Percentiles rank a stretch among this genome's conserved stretches.
These are phyloP conservation scores for Penicillium sp. DNA, from an alignment of 2,329 filamentous ascomycete species.

Conservation along the genomic window DNA sequence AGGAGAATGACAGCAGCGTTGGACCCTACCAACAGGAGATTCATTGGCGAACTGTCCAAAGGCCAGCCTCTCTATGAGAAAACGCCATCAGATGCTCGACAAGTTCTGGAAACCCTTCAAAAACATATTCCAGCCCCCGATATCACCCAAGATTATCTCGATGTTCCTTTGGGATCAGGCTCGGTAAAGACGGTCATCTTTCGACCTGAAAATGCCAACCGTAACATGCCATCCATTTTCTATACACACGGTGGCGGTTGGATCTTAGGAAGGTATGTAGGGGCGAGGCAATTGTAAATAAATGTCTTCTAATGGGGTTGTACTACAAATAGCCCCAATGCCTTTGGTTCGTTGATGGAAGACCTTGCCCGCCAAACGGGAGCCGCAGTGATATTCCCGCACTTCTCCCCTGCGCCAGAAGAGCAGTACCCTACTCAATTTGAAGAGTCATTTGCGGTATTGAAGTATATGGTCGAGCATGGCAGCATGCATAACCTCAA, in stretches of 20 bases:
- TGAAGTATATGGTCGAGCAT: constrained; percentile 9
- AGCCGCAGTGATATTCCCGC: constrained; percentile 11
- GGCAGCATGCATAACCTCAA: neutral
- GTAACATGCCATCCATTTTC: constrained; percentile 12
- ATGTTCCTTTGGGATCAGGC: constrained; percentile 1
- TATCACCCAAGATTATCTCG: neutral
- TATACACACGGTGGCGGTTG: constrained; percentile 19
- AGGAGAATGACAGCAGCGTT: constrained; percentile 1
- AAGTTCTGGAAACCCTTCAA: constrained; percentile 5
- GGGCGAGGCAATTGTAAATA: too few species aligned
- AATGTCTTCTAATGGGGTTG: neutral
- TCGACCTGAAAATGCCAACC: neutral
- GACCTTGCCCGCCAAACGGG: constrained; percentile 6
- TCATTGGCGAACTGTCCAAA: constrained; percentile 1
- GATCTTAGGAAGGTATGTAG: constrained; percentile 17
- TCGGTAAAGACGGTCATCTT: constrained; percentile 4
- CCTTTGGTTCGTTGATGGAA: constrained; percentile 11
- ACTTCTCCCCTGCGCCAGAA: constrained; percentile 11
- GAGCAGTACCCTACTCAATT: constrained; percentile 15
- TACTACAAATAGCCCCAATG: neutral
- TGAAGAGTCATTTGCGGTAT: constrained; percentile 11
- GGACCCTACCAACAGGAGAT: constrained; percentile 3
- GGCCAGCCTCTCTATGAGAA: constrained; percentile 6
- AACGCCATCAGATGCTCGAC: constrained; percentile 1
- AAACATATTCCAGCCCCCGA: constrained; percentile 4